Evolutionary conservation across 2,329 filamentous ascomycete species (phyloP).

Genomic region (Fonsecaea multimorphosa): DNA sequence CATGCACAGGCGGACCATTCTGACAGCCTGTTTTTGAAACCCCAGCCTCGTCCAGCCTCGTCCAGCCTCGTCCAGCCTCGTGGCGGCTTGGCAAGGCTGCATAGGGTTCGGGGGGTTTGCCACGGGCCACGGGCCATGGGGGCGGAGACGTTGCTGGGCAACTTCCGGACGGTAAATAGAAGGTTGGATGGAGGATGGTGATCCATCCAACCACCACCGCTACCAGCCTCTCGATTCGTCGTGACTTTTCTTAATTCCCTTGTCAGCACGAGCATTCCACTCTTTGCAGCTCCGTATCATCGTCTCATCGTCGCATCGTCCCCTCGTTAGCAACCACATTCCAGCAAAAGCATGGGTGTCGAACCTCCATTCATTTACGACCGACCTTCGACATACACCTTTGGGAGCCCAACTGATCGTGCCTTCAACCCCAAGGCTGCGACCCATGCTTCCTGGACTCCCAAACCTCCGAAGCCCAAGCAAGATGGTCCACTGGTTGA

Average conservation of each 20-base stretch:
- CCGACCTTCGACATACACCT: slow-evolving; percentile 59
- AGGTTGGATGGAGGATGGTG: slow-evolving; percentile 5
- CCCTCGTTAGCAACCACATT: slow-evolving; percentile 14
- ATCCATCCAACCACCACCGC: background rate
- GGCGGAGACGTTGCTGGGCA: slow-evolving; percentile 11
- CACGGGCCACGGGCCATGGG: too few relatives aligned
- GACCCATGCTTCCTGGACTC: slow-evolving; percentile 77
- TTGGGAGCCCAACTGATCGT: slow-evolving; percentile 58
- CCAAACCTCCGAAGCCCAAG: slow-evolving; percentile 66
- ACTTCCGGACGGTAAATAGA: slow-evolving; percentile 12
- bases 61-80: background rate
- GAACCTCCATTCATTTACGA: slow-evolving; percentile 78
- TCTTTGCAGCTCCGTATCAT: background rate
- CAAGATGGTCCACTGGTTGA: slow-evolving; percentile 76
- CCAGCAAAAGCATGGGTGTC: slow-evolving; percentile 54
- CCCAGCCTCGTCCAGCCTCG: slow-evolving; percentile 11
- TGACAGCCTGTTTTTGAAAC: background rate
- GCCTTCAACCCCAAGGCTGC: slow-evolving; percentile 87
- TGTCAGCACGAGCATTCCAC: slow-evolving; percentile 19
- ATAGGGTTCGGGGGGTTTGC: background rate
- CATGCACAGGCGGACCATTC: background rate
- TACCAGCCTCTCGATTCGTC: slow-evolving; percentile 9
- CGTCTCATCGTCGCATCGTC: too few relatives aligned
- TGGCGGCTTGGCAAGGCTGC: slow-evolving; percentile 2
- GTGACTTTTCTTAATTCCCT: slow-evolving; percentile 18